phyloP scores from a whole-genome alignment of 2,329 filamentous ascomycete genomes.

The Aureobasidium uvarum region DNA sequence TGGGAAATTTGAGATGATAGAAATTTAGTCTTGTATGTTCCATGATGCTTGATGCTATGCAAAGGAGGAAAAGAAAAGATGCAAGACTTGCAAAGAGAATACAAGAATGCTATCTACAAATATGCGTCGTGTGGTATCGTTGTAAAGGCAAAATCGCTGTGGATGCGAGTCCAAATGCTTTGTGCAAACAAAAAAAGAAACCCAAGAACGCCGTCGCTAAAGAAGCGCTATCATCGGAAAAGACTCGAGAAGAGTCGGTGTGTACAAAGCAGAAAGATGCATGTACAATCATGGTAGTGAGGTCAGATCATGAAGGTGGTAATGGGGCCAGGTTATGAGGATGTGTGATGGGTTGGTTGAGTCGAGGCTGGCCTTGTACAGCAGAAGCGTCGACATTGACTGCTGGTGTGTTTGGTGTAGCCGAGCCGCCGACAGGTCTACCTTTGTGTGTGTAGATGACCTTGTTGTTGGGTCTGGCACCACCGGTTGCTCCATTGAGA shows the following conservation, averaged over 20 bases:
- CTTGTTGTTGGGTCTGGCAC: conserved; percentile 9
- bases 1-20: too few relatives aligned
- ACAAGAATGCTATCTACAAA: not conserved
- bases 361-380: not conserved
- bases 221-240: not conserved
- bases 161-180: not conserved
- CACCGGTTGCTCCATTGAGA: not conserved
- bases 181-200: not conserved
- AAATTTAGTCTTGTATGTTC: not conserved
- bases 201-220: conserved; percentile 9
- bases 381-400: not conserved
- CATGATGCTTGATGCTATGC: not conserved
- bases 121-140: conserved; percentile 15
- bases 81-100: not conserved
- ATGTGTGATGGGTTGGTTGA: conserved; percentile 8
- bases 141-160: not conserved
- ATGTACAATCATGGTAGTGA: not conserved
- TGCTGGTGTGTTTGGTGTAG: not conserved
- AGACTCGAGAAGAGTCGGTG: not conserved
- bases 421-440: not conserved
- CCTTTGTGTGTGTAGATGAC: conserved; percentile 18
- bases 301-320: not conserved
- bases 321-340: not conserved
- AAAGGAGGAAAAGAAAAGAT: not conserved
- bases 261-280: not conserved